A percentile compares a stretch with the other conserved stretches of the same genome.
Evolutionary conservation across 2,329 filamentous ascomycete species (phyloP).

Genomic region (Pestalotiopsis fici): DNA sequence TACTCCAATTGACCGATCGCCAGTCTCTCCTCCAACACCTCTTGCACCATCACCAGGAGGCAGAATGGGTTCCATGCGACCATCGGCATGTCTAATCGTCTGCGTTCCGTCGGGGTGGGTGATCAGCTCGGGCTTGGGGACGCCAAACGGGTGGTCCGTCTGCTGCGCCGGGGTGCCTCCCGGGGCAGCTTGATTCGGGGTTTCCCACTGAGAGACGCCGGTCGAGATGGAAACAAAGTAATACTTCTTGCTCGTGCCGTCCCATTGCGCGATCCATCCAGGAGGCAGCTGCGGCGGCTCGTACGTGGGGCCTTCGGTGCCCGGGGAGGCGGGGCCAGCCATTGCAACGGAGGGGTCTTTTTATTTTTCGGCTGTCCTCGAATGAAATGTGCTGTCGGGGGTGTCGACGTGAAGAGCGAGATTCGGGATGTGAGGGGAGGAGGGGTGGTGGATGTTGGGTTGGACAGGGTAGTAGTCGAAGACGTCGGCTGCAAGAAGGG

Average conservation of each 20-base stretch:
- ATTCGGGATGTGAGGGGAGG: not conserved
- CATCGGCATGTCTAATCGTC: conserved; percentile 61
- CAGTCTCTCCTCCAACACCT: conserved; percentile 50
- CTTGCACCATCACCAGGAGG: conserved; percentile 48
- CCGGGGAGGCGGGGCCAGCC: conserved; percentile 59
- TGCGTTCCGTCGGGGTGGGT: conserved; percentile 64
- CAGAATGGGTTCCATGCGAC: conserved; percentile 60
- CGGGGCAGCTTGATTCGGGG: conserved; percentile 64
- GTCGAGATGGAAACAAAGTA: conserved; percentile 75
- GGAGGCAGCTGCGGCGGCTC: conserved; percentile 60
- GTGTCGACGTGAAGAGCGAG: not conserved
- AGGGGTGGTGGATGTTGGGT: not conserved
- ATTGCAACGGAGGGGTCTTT: conserved; percentile 33
- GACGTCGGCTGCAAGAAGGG: not conserved
- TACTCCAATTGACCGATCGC: conserved; percentile 68
- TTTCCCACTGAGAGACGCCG: conserved; percentile 74
- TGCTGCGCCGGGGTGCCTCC: conserved; percentile 59
- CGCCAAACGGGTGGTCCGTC: conserved; percentile 64
- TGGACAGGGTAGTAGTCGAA: not conserved
- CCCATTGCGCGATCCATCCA: conserved; percentile 73
- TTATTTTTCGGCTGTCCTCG: not conserved
- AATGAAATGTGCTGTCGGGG: not conserved
- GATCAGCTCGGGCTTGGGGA: conserved; percentile 55
- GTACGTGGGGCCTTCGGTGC: conserved; percentile 60
- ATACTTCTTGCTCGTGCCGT: conserved; percentile 64